Conservation (phyloP, 257 asterid species). For the Jaltomata sinuosa region DNA sequence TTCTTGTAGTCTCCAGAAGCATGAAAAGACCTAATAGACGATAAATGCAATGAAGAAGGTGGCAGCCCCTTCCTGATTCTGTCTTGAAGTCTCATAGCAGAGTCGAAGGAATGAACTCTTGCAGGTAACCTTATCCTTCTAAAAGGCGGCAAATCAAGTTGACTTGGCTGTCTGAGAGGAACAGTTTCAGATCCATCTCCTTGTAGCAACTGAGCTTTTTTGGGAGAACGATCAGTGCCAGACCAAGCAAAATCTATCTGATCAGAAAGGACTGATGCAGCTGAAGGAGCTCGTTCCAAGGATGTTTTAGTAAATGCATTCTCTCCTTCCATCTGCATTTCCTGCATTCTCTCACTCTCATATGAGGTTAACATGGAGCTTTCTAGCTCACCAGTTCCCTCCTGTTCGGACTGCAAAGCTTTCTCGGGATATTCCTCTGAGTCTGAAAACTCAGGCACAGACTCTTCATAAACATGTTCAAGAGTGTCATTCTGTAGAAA, state of each 20-base stretch:
- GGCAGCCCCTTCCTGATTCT: slow-evolving; percentile 55
- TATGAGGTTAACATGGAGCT: slow-evolving; percentile 11
- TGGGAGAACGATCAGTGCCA: slow-evolving; percentile 49
- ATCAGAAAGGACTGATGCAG: slow-evolving; percentile 72
- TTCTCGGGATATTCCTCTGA: slow-evolving; percentile 13
- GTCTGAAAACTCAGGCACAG: slow-evolving; percentile 19
- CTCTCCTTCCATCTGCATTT: slow-evolving; percentile 9
- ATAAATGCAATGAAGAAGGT: slow-evolving; percentile 55
- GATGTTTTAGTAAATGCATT: slow-evolving; percentile 14
- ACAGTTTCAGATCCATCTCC: slow-evolving; percentile 24
- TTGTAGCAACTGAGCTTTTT: slow-evolving; percentile 13
- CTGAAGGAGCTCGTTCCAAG: slow-evolving; percentile 53
- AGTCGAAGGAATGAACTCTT: slow-evolving; percentile 82
- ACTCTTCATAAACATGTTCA: slow-evolving; percentile 27
- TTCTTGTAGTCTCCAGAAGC: slow-evolving; percentile 77
- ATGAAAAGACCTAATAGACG: slow-evolving; percentile 60
- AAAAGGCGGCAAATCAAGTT: slow-evolving; percentile 23
- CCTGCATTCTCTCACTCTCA: slow-evolving; percentile 13
- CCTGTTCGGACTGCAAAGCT: slow-evolving; percentile 17
- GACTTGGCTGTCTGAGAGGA: slow-evolving; percentile 12
- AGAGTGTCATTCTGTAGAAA: slow-evolving; percentile 12
- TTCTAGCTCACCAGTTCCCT: slow-evolving; percentile 14
- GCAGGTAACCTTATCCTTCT: slow-evolving; percentile 40
- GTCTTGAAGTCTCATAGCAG: slow-evolving; percentile 76
- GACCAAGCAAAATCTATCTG: slow-evolving; percentile 89